Base-by-base conservation (phyloP, 176 grass and related monocot species). In the Triticum urartu region DNA sequence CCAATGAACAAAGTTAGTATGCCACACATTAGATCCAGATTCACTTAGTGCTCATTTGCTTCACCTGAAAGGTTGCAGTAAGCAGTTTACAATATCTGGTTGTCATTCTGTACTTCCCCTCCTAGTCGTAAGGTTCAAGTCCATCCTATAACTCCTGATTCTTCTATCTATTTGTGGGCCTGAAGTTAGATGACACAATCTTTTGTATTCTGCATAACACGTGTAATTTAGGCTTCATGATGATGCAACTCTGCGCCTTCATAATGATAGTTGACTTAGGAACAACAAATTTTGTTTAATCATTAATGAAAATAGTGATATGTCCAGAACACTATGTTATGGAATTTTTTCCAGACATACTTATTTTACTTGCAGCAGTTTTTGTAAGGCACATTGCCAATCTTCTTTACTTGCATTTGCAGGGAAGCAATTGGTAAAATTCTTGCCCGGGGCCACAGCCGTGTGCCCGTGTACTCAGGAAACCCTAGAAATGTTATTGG, bases 371-470 rank as follows among this genome's bases (percentile, higher is more conserved):
- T 75, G 20, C 15, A 66, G 5, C 36, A 77, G 68, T 34, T 78
- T 13, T 47, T 82, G 9, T 64, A 77, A 86, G 79, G 35, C 17
- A 28, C 64, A 65, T 78, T 79, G 26, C 77, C 40, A 43, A 45
- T 86, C 54, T 75, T 81, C 68, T 69, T 24, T 65, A 83, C 72
- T 77, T 64, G 18, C 86, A 35, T 91, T 86, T 74, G 34, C 62
- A 99, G 97, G 97, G 97, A 99, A 93, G 97, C 94, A 15, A 94
- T 99, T 85, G 97, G 97, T 13, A 99, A 99, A 93, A 99, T 99
- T 93, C 92, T 99, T 89, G 97, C 97, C 79, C 88, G 97, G 50
- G 97, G 97, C 22, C 97, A 99, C 68, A 99, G 97, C 65, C 97
- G 97, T 69, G 97, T 99, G 22, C 97, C 97, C 93, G 97, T 99